Conservation (phyloP, 345 rosid species). For the Sisymbrium altissimum region DNA sequence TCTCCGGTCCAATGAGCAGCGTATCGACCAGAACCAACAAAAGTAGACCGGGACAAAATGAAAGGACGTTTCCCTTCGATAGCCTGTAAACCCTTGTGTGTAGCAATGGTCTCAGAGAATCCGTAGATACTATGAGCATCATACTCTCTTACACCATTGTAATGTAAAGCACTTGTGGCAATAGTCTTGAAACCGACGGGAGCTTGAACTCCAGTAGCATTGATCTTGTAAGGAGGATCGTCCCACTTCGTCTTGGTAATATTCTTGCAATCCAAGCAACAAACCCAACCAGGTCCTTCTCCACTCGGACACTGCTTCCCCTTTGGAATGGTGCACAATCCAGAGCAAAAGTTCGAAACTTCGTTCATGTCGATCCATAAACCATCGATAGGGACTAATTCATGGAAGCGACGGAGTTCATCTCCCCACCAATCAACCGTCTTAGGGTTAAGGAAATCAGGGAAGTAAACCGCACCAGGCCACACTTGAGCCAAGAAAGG, state of each 20-base stretch:
- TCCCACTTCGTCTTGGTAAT: conserved; percentile 87
- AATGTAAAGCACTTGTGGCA: conserved; percentile 90
- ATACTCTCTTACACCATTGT: conserved; percentile 83
- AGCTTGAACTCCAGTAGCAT: conserved; percentile 67
- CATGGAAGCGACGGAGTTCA: conserved; percentile 83
- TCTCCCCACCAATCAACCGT: conserved; percentile 93
- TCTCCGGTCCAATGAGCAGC: conserved; percentile 99
- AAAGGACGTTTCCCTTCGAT: conserved; percentile 89
- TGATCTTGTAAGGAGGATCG: conserved; percentile 94
- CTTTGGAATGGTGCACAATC: conserved; percentile 65
- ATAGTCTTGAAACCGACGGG: conserved; percentile 91
- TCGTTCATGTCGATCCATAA: conserved; percentile 99
- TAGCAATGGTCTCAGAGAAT: conserved; percentile 82
- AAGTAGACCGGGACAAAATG: conserved; percentile 80
- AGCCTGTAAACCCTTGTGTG: conserved; percentile 75
- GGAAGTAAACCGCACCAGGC: conserved; percentile 96
- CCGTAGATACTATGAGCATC: conserved; percentile 95
- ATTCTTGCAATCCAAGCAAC: conserved; percentile 98
- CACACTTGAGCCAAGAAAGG: conserved; percentile 94
- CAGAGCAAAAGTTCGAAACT: conserved; percentile 85
- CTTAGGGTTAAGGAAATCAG: conserved; percentile 94
- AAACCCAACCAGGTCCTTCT: conserved; percentile 87
- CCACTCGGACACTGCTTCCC: conserved; percentile 71
- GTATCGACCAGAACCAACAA: conserved; percentile 85
- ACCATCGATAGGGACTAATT: conserved; percentile 86